A percentile compares a stretch with the other conserved stretches of the same genome.
Conservation (phyloP, 2,329 filamentous ascomycete species). For the Fusarium sp. region DNA sequence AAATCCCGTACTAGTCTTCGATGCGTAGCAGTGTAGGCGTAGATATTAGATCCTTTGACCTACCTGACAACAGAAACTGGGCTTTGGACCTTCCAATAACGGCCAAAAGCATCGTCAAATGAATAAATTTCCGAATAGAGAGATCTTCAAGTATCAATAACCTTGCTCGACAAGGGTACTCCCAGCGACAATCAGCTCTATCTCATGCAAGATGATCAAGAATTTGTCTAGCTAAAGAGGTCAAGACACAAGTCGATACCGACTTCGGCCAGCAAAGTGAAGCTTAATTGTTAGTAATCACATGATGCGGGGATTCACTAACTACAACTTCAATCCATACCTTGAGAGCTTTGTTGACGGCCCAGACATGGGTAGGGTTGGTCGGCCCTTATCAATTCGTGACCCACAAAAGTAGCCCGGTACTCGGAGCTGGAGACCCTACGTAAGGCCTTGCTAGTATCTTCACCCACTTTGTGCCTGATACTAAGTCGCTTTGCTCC, state of each 20-base stretch:
- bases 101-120: too few relatives aligned
- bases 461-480: constrained; percentile 1
- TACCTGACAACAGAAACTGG: not conserved
- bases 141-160: not conserved
- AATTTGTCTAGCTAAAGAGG: too few relatives aligned
- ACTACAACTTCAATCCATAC: too few relatives aligned
- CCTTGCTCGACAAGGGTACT: too few relatives aligned
- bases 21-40: not conserved
- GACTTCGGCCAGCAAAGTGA: too few relatives aligned
- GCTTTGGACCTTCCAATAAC: not conserved
- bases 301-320: too few relatives aligned
- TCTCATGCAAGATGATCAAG: too few relatives aligned
- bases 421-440: not conserved
- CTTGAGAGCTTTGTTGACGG: too few relatives aligned
- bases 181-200: not conserved
- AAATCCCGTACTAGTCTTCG: not conserved
- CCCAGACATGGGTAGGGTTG: constrained; percentile 2
- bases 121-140: not conserved
- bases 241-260: too few relatives aligned
- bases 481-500: not conserved
- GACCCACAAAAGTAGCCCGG: not conserved
- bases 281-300: too few relatives aligned
- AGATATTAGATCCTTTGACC: not conserved
- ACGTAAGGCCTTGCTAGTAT: not conserved
- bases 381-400: constrained; percentile 10